These are phyloP conservation scores for Fusarium longipes DNA, from an alignment of 2,329 filamentous ascomycete species.

Conservation along the genomic window DNA sequence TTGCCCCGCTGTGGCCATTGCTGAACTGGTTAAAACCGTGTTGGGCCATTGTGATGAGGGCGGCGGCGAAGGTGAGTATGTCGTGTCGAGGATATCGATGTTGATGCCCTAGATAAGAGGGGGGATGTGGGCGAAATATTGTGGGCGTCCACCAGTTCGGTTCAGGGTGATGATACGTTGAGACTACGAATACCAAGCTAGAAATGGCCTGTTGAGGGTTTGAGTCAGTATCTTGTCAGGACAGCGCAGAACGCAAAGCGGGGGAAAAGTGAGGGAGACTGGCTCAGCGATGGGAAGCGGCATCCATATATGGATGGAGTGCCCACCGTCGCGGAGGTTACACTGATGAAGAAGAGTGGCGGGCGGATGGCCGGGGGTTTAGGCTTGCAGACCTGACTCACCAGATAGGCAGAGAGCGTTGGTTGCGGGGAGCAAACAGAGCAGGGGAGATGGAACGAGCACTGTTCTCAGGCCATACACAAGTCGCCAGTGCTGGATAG, in stretches of 20 bases:
- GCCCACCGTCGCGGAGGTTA: conserved; percentile 33
- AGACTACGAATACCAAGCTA: conserved; percentile 29
- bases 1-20: conserved; percentile 64
- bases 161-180: conserved; percentile 31
- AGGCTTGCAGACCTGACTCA: conserved; percentile 39
- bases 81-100: conserved; percentile 27
- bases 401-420: conserved; percentile 37
- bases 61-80: conserved; percentile 20
- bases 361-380: conserved; percentile 27
- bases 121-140: conserved; percentile 42
- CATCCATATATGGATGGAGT: conserved; percentile 41
- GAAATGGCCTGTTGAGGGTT: conserved; percentile 31
- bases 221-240: conserved; percentile 37
- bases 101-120: conserved; percentile 39
- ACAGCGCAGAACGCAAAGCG: conserved; percentile 29
- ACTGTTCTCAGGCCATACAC: conserved; percentile 43
- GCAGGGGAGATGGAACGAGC: conserved; percentile 2
- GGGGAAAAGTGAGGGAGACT: conserved; percentile 30
- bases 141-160: conserved; percentile 42
- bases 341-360: conserved; percentile 35
- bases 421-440: conserved; percentile 7
- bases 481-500: conserved; percentile 9
- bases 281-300: conserved; percentile 38
- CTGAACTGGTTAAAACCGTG: conserved; percentile 68
- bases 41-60: conserved; percentile 60